phyloP scores from a whole-genome alignment of 2,329 filamentous ascomycete species.

The Botrytis sinoallii region DNA sequence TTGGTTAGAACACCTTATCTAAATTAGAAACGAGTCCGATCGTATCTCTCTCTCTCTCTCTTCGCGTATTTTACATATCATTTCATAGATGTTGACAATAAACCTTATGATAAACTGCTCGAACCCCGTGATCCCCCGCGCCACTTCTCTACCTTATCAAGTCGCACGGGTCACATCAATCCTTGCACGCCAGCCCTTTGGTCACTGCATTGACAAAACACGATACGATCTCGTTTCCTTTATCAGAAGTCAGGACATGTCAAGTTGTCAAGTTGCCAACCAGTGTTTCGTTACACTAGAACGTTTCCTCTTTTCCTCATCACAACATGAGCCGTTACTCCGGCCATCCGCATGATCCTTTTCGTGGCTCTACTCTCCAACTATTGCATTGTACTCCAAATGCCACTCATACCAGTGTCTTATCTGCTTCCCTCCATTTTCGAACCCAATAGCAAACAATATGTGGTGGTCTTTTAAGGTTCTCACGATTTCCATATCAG shows the following conservation, averaged over 20 bases:
- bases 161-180: background rate
- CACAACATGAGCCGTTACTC: conserved; percentile 14
- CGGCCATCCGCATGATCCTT: conserved; percentile 15
- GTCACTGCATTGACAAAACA: conserved; percentile 16
- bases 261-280: background rate
- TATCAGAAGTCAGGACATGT: background rate
- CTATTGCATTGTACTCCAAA: background rate
- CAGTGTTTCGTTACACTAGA: conserved; percentile 1
- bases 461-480: background rate
- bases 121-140: background rate
- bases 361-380: conserved; percentile 12
- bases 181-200: background rate
- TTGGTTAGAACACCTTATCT: background rate
- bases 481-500: conserved; percentile 2
- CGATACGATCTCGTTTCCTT: background rate
- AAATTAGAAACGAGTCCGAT: background rate
- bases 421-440: background rate
- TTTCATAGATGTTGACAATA: background rate
- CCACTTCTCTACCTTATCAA: background rate
- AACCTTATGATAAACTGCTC: background rate
- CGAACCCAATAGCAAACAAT: background rate
- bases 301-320: conserved; percentile 1
- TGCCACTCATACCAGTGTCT: background rate
- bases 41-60: background rate
- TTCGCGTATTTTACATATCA: background rate